Conservation (phyloP, 2,329 filamentous ascomycete species). For the Hypoxylon sp. region DNA sequence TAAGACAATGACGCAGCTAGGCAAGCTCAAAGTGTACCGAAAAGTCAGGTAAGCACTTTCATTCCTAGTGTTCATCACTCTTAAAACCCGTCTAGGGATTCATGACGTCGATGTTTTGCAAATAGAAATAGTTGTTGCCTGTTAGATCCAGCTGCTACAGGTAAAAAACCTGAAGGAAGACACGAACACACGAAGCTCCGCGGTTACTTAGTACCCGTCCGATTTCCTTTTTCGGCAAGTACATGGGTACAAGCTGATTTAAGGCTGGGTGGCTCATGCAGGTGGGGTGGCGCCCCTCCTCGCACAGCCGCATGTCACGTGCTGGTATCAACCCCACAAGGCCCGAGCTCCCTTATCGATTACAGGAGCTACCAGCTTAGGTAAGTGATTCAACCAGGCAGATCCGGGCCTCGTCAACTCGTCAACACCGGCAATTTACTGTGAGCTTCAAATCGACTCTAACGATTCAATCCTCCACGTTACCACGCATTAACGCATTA, state of each 20-base stretch:
- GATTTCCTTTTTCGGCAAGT: conserved; percentile 29
- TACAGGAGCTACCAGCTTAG: conserved; percentile 26
- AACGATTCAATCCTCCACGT: conserved; percentile 25
- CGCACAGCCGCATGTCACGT: neutral
- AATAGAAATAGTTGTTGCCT: neutral
- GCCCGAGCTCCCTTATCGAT: conserved; percentile 37
- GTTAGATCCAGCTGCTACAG: neutral
- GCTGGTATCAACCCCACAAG: neutral
- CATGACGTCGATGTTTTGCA: neutral
- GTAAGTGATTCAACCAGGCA: conserved; percentile 41
- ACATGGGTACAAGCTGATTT: conserved; percentile 11
- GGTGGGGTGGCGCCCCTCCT: neutral
- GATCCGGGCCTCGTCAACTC: conserved; percentile 45
- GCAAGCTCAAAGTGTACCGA: neutral
- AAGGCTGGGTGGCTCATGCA: conserved; percentile 5
- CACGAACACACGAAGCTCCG: neutral
- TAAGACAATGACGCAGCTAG: neutral
- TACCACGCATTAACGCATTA: conserved; percentile 5
- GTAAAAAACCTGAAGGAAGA: neutral
- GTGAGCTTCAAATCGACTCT: conserved; percentile 36
- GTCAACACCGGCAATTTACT: conserved; percentile 24
- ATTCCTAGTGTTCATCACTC: neutral
- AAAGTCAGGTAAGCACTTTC: no score
- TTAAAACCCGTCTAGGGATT: neutral
- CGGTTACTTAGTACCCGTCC: neutral